These are phyloP conservation scores for Torulaspora gathmanii DNA, from an alignment of 805 yeast genomes.

Conservation along the genomic window DNA sequence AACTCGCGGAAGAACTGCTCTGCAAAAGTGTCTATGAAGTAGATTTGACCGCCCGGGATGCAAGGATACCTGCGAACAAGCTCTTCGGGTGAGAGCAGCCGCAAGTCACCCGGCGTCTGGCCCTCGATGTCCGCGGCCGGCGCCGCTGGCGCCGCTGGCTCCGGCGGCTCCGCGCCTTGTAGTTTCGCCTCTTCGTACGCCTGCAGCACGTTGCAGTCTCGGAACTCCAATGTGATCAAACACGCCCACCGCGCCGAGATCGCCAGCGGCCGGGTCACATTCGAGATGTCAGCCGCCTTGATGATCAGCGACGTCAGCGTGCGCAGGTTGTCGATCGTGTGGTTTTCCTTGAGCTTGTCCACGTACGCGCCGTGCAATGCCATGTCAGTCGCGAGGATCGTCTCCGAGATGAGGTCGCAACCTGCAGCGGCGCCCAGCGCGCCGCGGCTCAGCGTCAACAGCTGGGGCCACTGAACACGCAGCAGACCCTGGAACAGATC, in stretches of 20 bases:
- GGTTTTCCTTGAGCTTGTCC: conserved; percentile 39
- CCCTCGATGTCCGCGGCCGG: no score
- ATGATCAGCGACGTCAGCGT: conserved; percentile 65
- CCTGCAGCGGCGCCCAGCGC: conserved; percentile 12
- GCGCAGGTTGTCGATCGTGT: conserved; percentile 23
- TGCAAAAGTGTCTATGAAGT: conserved; percentile 81
- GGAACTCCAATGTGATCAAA: conserved; percentile 71
- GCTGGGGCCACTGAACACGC: conserved; percentile 48
- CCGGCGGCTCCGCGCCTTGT: not conserved
- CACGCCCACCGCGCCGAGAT: conserved; percentile 84
- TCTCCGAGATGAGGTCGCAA: conserved; percentile 20
- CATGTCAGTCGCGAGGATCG: conserved; percentile 88
- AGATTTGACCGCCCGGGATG: conserved; percentile 69
- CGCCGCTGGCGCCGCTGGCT: no score
- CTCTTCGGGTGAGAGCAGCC: conserved; percentile 27
- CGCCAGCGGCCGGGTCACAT: conserved; percentile 75
- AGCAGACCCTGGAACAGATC: conserved; percentile 54
- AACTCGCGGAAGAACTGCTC: conserved; percentile 66
- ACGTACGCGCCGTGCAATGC: conserved; percentile 76
- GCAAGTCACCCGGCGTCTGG: conserved; percentile 30
- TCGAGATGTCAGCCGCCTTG: conserved; percentile 94
- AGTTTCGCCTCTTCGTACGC: conserved; percentile 1
- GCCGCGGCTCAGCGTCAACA: conserved; percentile 15
- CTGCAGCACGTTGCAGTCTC: conserved; percentile 57
- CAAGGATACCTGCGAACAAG: conserved; percentile 45